Evolutionary conservation across 176 grass and related monocot species (phyloP), one percentile per base, ranked within the genome.

Genomic region (Microstegium vimineum): DNA sequence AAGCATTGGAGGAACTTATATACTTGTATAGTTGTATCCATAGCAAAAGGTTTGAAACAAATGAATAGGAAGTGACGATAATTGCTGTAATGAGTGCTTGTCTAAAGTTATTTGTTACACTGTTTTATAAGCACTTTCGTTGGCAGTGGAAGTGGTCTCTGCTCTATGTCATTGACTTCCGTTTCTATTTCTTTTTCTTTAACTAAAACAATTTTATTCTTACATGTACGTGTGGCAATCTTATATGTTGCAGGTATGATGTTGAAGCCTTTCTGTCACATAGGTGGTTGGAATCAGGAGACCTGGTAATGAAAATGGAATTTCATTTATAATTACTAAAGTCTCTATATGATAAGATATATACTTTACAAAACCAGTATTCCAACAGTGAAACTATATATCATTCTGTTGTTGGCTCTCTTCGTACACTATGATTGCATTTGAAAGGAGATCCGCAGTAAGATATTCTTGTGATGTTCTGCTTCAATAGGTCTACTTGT

Each of bases 161-260:
- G 2, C 7, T 31, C 15, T 62, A 4, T 75, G 13, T 20, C 20
- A 20, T 63, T 26, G 31, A 22, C 11, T 60, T 76, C 5, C 62
- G 22, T 61, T 70, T 14, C 16, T 6, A 47, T 47, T 47, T 47
- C 42, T 8, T 45, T 47, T 47, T 47, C 14, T 47, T 47, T 17
- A 45, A 45, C 12, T 49, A 71, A 81, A 23, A 9, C 2, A 11
- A 37, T 67, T 35, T 1, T 54, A 37, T 10, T 37, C 18, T 57
- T 88, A 8, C 27, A 16, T 79, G 46, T 20, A 16, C 74, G 46
- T 20, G 4, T 84, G 30, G 57, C 56, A 30, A 47, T 5, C 43
- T 78, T 77, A 71, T 63, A 27, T 82, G 6, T 77, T 94, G 41
- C 64, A 94, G 92, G 92, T 91, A 94, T 62, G 92, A 94, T 87